Evolutionary conservation across 1,284 basidiomycete species (phyloP).

Genomic region (Fomitiporia mediterranea): DNA sequence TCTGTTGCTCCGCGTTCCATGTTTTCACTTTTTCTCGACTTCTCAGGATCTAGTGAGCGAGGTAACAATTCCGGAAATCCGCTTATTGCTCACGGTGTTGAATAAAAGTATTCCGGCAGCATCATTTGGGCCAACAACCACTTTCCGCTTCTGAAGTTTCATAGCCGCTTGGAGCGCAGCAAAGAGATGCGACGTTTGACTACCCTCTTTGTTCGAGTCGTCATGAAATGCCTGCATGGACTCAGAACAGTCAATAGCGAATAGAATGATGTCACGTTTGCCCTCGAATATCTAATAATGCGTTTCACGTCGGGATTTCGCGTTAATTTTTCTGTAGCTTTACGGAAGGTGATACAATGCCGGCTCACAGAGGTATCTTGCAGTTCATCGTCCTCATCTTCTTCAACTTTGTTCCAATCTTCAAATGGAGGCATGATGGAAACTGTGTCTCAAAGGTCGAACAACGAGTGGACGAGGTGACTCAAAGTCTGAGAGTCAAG

Average conservation of each 20-base stretch:
- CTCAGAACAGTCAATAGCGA: constrained; percentile 89
- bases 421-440: constrained; percentile 53
- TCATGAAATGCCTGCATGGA: constrained; percentile 80
- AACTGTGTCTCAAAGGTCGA: not conserved
- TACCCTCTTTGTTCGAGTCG: constrained; percentile 53
- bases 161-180: constrained; percentile 77
- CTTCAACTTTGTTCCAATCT: constrained; percentile 70
- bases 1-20: constrained; percentile 51
- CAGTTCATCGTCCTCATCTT: constrained; percentile 75
- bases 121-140: constrained; percentile 83
- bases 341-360: no score
- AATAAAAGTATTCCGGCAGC: constrained; percentile 87
- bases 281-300: constrained; percentile 59
- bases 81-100: constrained; percentile 69
- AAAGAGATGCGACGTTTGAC: constrained; percentile 60
- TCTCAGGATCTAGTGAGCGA: constrained; percentile 4
- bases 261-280: constrained; percentile 80
- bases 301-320: no score
- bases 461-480: no score
- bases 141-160: constrained; percentile 85
- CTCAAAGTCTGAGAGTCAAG: not conserved
- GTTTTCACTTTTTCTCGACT: constrained; percentile 43
- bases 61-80: not conserved
- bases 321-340: no score
- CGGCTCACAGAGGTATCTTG: constrained; percentile 60